A percentile compares a stretch with the other conserved stretches of the same genome.
Conservation (phyloP, 176 grass and related monocot species). For the Musa itinerans region DNA sequence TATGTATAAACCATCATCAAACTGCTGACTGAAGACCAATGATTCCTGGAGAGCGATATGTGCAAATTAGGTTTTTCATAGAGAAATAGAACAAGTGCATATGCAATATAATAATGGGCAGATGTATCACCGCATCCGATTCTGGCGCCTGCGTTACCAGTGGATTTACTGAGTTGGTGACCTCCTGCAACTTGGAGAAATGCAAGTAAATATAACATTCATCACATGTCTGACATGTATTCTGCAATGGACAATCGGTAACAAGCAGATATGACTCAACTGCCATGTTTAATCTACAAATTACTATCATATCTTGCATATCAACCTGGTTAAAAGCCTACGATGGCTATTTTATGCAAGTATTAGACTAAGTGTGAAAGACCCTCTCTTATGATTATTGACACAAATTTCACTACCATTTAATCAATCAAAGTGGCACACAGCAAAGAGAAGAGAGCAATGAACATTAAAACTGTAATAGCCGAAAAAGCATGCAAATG, state of each 20-base stretch:
- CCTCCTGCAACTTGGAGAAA: conserved; percentile 4
- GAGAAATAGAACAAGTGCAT: not conserved
- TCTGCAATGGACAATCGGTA: not conserved
- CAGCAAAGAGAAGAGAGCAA: not conserved
- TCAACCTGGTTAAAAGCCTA: not conserved
- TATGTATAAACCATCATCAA: not conserved
- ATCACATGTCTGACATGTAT: not conserved
- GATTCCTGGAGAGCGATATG: not conserved
- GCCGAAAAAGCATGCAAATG: not conserved
- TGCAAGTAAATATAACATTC: not conserved
- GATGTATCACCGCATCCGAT: conserved; percentile 6
- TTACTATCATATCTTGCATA: not conserved
- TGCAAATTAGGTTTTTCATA: not conserved
- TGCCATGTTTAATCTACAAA: not conserved
- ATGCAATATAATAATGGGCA: not conserved
- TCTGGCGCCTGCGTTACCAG: conserved; percentile 14
- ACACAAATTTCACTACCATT: not conserved
- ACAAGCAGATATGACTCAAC: not conserved
- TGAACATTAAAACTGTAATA: not conserved
- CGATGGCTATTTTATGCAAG: no score
- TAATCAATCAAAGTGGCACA: not conserved
- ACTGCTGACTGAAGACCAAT: conserved; percentile 15
- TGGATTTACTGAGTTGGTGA: conserved; percentile 10
- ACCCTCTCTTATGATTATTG: not conserved
- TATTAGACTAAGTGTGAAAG: not conserved